Evolutionary conservation across 2,329 filamentous ascomycete genomes (phyloP).

Genomic region (Epichloe aotearoae): DNA sequence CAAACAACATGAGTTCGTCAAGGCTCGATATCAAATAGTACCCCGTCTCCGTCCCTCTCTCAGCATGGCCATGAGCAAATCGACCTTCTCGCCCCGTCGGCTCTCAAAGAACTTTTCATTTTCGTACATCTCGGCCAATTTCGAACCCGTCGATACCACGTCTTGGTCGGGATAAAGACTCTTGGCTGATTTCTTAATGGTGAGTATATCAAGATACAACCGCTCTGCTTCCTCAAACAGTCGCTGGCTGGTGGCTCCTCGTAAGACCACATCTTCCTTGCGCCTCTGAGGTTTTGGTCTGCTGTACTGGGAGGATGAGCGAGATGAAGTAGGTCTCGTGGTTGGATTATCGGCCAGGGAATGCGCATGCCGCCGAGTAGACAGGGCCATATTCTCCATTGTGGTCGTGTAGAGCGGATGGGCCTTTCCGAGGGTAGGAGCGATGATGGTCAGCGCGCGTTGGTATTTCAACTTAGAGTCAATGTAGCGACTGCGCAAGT

Average conservation of each 20-base stretch:
- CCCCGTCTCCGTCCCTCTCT: constrained; percentile 8
- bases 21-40: constrained; percentile 2
- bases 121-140: constrained; percentile 17
- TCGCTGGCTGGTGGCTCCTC: constrained; percentile 4
- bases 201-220: constrained; percentile 14
- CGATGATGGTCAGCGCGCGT: constrained; percentile 11
- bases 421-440: constrained; percentile 10
- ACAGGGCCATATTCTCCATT: constrained; percentile 13
- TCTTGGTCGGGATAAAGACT: constrained; percentile 13
- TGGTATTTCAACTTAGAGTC: constrained; percentile 12
- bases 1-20: neutral
- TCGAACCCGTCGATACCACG: constrained; percentile 11
- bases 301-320: neutral
- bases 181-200: constrained; percentile 11
- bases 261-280: constrained; percentile 5
- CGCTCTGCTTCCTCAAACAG: constrained; percentile 13
- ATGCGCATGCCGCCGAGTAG: constrained; percentile 2
- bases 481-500: constrained; percentile 10
- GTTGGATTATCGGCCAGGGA: neutral
- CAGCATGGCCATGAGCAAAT: neutral
- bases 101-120: constrained; percentile 14
- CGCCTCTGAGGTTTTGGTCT: neutral
- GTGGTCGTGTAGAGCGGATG: constrained; percentile 13
- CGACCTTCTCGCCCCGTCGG: constrained; percentile 10
- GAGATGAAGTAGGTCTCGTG: constrained; percentile 1